Evolutionary conservation across 331 rosid species (phyloP).

Genomic region (Spiraea crenata): DNA sequence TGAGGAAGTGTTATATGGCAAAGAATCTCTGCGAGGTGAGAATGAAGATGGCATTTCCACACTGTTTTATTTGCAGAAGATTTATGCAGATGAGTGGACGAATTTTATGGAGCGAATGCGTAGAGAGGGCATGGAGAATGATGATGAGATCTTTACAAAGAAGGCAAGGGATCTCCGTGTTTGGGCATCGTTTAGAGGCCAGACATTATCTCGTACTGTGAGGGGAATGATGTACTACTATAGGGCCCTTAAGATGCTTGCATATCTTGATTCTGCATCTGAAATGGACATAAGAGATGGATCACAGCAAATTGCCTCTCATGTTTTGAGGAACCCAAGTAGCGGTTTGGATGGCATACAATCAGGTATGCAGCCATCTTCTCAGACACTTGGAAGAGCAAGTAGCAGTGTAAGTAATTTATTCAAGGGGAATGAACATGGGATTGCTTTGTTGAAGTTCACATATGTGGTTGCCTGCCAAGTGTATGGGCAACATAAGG

Average conservation of each 20-base stretch:
- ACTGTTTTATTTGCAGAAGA: conserved; percentile 83
- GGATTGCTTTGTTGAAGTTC: conserved; percentile 83
- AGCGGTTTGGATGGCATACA: conserved; percentile 37
- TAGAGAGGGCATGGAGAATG: conserved; percentile 68
- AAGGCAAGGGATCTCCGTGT: conserved; percentile 68
- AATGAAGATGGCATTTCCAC: conserved; percentile 92
- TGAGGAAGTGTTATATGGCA: conserved; percentile 74
- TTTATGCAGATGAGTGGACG: conserved; percentile 88
- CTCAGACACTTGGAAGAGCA: conserved; percentile 46
- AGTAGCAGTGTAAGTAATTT: conserved; percentile 48
- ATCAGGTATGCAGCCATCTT: conserved; percentile 34
- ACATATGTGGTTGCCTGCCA: conserved; percentile 90
- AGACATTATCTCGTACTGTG: conserved; percentile 87
- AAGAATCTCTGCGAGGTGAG: conserved; percentile 59
- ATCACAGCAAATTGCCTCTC: conserved; percentile 52
- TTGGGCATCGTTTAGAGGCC: conserved; percentile 98
- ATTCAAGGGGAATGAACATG: conserved; percentile 72
- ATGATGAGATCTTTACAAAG: conserved; percentile 54
- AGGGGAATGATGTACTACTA: conserved; percentile 97
- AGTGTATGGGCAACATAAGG: conserved; percentile 79
- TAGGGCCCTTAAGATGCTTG: conserved; percentile 86
- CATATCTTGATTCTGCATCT: conserved; percentile 84
- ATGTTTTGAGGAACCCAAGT: conserved; percentile 39
- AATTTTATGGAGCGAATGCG: conserved; percentile 87
- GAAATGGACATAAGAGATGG: conserved; percentile 64